Percentiles rank a stretch among this genome's conserved stretches.
These are phyloP conservation scores for Porodaedalea pini DNA, from an alignment of 1,284 basidiomycete species.

Conservation along the genomic window DNA sequence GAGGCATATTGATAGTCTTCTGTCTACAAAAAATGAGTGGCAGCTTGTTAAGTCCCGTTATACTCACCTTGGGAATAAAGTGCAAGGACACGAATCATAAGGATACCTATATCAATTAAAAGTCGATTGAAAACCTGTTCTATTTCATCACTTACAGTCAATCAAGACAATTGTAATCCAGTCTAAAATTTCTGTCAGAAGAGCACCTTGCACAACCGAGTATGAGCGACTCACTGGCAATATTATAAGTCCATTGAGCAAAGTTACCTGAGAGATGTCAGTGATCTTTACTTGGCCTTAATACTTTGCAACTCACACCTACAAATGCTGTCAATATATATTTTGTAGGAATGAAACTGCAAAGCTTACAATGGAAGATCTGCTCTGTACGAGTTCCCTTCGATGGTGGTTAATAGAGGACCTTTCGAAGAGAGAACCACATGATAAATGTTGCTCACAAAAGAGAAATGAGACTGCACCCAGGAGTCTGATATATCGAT, in stretches of 20 bases:
- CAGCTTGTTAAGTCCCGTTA: not conserved
- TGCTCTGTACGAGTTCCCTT: not conserved
- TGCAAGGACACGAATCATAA: not conserved
- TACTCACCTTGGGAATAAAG: not conserved
- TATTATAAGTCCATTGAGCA: not conserved
- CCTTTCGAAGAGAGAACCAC: too few species aligned
- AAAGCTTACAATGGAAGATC: not conserved
- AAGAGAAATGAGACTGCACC: not conserved
- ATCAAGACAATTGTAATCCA: not conserved
- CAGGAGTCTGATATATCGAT: not conserved
- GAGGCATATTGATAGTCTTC: not conserved
- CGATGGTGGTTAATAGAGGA: too few species aligned
- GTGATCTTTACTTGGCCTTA: too few species aligned
- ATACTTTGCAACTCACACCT: not conserved
- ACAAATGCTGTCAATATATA: not conserved
- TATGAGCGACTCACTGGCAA: not conserved
- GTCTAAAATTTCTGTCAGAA: too few species aligned
- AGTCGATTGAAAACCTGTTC: not conserved
- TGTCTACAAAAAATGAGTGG: not conserved
- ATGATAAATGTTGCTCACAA: too few species aligned
- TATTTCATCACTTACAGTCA: not conserved
- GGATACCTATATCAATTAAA: too few species aligned
- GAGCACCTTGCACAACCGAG: not conserved
- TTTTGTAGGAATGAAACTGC: not conserved
- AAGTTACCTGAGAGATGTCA: not conserved